Evolutionary conservation across 345 rosid species (phyloP).

Genomic region (Laguncularia racemosa): DNA sequence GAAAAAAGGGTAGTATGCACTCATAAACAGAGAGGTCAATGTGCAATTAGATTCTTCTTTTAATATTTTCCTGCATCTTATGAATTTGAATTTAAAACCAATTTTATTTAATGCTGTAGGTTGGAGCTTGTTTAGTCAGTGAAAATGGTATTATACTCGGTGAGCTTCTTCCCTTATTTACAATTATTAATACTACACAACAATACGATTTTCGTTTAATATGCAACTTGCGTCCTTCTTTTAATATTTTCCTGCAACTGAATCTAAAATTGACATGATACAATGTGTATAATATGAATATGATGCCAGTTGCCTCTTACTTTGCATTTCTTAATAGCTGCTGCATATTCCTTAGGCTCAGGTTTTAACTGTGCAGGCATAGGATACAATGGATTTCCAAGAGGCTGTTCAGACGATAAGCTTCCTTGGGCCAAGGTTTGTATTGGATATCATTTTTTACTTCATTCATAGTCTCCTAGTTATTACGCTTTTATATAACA

Average conservation of each 20-base stretch:
- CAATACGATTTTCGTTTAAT: not conserved
- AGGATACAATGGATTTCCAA: slow-evolving; percentile 97
- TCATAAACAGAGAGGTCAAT: not conserved
- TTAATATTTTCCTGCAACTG: no score
- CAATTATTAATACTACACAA: not conserved
- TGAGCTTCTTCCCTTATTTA: slow-evolving; percentile 18
- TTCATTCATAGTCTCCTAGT: slow-evolving; percentile 1
- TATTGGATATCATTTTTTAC: not conserved
- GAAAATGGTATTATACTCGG: slow-evolving; percentile 85
- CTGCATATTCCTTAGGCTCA: not conserved
- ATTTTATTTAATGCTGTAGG: slow-evolving; percentile 26
- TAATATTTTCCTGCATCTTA: no score
- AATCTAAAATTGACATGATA: no score
- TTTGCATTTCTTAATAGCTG: no score
- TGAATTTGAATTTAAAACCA: no score
- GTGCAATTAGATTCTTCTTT: no score
- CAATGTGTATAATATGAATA: no score
- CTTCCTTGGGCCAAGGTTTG: slow-evolving; percentile 99
- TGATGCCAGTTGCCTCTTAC: no score
- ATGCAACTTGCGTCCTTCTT: not conserved
- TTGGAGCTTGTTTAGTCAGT: slow-evolving; percentile 94
- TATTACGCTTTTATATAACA: slow-evolving; percentile 3
- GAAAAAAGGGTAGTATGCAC: no score
- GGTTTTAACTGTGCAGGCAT: slow-evolving; percentile 43
- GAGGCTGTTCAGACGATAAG: slow-evolving; percentile 95